phyloP scores from a whole-genome alignment of 306 rosid genomes.

The Cotoneaster glaucophyllus region DNA sequence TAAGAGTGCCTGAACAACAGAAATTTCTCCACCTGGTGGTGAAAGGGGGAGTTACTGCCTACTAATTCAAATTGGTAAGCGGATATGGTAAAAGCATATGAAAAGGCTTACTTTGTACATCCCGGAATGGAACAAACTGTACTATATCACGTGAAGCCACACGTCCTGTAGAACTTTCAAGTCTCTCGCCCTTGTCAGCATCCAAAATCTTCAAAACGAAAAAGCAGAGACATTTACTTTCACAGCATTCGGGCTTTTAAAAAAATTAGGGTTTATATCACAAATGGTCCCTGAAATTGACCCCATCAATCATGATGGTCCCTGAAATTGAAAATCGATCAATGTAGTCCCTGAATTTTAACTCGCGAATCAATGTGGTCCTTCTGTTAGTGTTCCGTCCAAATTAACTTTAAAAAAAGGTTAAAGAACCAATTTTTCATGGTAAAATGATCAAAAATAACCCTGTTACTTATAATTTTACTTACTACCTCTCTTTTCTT shows the following conservation, averaged over 20 bases:
- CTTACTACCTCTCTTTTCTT: no score
- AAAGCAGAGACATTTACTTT: conserved; percentile 3
- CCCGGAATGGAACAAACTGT: conserved; percentile 91
- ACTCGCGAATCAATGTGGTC: no score
- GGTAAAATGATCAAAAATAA: no score
- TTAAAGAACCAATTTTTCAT: no score
- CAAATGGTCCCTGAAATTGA: no score
- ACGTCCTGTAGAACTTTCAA: conserved; percentile 78
- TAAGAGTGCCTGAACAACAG: conserved; percentile 92
- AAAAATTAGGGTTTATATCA: no score
- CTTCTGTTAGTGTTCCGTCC: no score
- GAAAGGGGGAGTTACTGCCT: conserved; percentile 3
- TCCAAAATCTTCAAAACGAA: conserved; percentile 56
- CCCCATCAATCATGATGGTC: no score
- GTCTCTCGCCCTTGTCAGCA: conserved; percentile 92
- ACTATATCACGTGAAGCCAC: conserved; percentile 96
- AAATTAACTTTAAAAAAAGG: no score
- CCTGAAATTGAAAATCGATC: no score
- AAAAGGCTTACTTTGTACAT: conserved; percentile 66
- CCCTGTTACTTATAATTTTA: no score
- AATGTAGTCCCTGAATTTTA: no score
- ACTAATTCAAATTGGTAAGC: background rate
- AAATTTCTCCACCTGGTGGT: conserved; percentile 75
- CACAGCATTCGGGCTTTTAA: background rate
- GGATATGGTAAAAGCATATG: background rate